Evolutionary conservation across 306 rosid genomes (phyloP).

Genomic region (Mucuna pruriens): DNA sequence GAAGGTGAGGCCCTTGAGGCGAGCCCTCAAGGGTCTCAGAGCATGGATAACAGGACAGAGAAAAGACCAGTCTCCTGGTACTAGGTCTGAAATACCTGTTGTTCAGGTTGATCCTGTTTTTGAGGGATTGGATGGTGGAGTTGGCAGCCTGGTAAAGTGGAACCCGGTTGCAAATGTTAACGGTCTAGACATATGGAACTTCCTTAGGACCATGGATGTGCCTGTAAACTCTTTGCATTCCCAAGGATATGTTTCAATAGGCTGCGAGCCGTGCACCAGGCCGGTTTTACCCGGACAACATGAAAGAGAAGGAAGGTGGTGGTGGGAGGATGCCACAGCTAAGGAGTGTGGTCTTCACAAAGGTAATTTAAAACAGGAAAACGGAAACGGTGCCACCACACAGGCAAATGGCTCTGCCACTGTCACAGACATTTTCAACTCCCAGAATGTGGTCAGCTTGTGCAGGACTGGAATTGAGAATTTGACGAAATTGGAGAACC

Average conservation of each 20-base stretch:
- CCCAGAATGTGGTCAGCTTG: slow-evolving; percentile 69
- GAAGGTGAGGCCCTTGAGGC: slow-evolving; percentile 92
- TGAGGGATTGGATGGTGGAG: slow-evolving; percentile 89
- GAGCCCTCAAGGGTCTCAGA: slow-evolving; percentile 88
- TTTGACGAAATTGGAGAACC: slow-evolving; percentile 63
- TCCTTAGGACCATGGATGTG: slow-evolving; percentile 87
- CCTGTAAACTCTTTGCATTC: slow-evolving; percentile 90
- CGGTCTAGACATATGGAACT: slow-evolving; percentile 82
- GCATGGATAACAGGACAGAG: slow-evolving; percentile 99
- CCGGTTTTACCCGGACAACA: slow-evolving; percentile 96
- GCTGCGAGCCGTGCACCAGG: slow-evolving; percentile 99
- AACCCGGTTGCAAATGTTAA: slow-evolving; percentile 89
- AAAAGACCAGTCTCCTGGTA: slow-evolving; percentile 97
- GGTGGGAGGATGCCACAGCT: slow-evolving; percentile 99
- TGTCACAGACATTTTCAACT: slow-evolving; percentile 64
- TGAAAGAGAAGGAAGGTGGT: slow-evolving; percentile 99
- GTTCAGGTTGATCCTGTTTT: slow-evolving; percentile 97
- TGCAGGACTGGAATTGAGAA: slow-evolving; percentile 86
- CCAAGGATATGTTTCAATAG: slow-evolving; percentile 86
- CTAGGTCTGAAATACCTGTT: slow-evolving; percentile 91
- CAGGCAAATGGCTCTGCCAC: slow-evolving; percentile 49
- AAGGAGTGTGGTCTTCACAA: slow-evolving; percentile 99
- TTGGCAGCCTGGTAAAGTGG: slow-evolving; percentile 94
- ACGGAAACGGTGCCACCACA: slow-evolving; percentile 55
- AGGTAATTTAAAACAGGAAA: slow-evolving; percentile 79